Conservation (phyloP, 306 rosid genomes). For the Castanopsis chinensis region DNA sequence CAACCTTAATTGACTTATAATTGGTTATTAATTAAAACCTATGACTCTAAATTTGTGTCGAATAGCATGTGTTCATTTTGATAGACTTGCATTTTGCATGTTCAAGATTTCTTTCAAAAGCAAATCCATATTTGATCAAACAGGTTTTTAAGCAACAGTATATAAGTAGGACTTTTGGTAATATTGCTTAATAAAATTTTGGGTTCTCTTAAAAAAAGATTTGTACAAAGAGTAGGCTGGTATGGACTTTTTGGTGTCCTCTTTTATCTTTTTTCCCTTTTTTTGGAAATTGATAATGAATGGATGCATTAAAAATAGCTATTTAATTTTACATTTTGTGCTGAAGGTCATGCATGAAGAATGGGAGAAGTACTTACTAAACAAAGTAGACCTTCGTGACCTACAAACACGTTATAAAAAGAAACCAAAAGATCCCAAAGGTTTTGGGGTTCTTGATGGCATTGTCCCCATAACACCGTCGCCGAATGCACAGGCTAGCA, state of each 20-base stretch:
- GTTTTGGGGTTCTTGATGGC: slow-evolving; percentile 97
- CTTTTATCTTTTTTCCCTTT: neutral
- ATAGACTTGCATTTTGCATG: neutral
- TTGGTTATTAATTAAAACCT: neutral
- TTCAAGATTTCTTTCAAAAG: neutral
- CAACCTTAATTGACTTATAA: neutral
- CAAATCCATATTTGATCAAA: neutral
- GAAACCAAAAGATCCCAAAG: slow-evolving; percentile 84
- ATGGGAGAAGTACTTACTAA: slow-evolving; percentile 91
- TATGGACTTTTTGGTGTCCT: slow-evolving; percentile 2
- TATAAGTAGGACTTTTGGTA: neutral
- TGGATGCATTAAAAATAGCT: slow-evolving; percentile 17
- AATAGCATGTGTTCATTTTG: neutral
- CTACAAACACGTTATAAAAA: slow-evolving; percentile 60
- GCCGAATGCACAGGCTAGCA: slow-evolving; percentile 62
- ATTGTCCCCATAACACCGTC: slow-evolving; percentile 62
- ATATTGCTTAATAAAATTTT: neutral
- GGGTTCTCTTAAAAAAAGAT: neutral
- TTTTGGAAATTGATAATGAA: slow-evolving; percentile 6
- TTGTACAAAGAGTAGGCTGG: neutral
- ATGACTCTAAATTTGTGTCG: no score
- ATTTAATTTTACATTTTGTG: slow-evolving; percentile 10
- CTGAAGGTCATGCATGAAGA: slow-evolving; percentile 76
- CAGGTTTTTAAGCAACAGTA: neutral
- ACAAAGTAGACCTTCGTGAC: slow-evolving; percentile 81